Evolutionary conservation across 2,329 filamentous ascomycete genomes (phyloP).

Genomic region (Samsoniella hepiali): DNA sequence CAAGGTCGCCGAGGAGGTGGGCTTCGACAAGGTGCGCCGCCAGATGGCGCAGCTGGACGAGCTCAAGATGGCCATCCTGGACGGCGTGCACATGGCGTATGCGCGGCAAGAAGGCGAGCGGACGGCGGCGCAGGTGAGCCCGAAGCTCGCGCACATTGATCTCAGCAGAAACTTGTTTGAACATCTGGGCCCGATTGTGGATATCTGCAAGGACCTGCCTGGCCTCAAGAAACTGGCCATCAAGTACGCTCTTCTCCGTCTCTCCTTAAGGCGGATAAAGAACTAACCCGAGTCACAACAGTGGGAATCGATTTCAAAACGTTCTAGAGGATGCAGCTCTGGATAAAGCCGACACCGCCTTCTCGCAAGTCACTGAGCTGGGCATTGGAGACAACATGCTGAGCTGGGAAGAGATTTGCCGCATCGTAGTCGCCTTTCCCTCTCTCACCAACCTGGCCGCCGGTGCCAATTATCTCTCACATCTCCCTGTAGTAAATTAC

Average conservation of each 20-base stretch:
- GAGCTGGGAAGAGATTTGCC: slow-evolving; percentile 61
- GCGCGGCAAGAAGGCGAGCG: slow-evolving; percentile 33
- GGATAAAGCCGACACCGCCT: slow-evolving; percentile 35
- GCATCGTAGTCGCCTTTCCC: slow-evolving; percentile 51
- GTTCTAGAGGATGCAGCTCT: slow-evolving; percentile 37
- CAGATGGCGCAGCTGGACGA: slow-evolving; percentile 76
- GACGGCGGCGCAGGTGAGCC: slow-evolving; percentile 51
- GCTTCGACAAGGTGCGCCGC: slow-evolving; percentile 86
- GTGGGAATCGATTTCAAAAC: slow-evolving; percentile 68
- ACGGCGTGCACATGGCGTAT: slow-evolving; percentile 63
- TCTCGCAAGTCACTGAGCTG: slow-evolving; percentile 56
- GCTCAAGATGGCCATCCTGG: slow-evolving; percentile 76
- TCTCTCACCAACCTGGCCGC: slow-evolving; percentile 49
- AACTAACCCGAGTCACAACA: slow-evolving; percentile 34
- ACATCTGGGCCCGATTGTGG: slow-evolving; percentile 60
- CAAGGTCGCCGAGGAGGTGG: slow-evolving; percentile 89
- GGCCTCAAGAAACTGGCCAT: slow-evolving; percentile 64
- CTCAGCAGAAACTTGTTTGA: slow-evolving; percentile 81
- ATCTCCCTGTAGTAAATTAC: slow-evolving; percentile 43
- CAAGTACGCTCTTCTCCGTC: slow-evolving; percentile 53
- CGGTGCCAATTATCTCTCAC: slow-evolving; percentile 56
- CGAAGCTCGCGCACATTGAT: slow-evolving; percentile 74
- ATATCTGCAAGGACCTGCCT: slow-evolving; percentile 69
- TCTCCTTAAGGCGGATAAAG: too few species aligned
- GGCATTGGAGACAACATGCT: slow-evolving; percentile 66